Evolutionary conservation across 2,329 filamentous ascomycete species (phyloP), one percentile per base, ranked within the genome.

Genomic region (Dothistroma pini): DNA sequence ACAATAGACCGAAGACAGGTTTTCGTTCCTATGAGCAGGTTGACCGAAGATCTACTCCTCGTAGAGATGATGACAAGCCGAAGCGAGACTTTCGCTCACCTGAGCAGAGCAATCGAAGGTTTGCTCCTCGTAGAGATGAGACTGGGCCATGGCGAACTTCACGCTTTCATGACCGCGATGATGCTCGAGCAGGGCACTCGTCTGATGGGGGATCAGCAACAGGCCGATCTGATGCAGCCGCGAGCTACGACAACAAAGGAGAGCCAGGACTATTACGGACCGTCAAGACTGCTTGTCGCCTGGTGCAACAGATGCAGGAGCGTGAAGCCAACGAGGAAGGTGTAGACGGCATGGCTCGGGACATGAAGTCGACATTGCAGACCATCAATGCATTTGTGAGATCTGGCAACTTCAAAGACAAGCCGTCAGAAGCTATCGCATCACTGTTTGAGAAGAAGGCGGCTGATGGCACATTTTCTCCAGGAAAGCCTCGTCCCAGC

Each of bases 231-330:
- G 41, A 16, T 12, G 4, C 16, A 38, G 35, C 41, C 8, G 14
- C 41, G 16, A 4, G 41, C 14, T 19, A 3, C n/a, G 41, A n/a
- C 16, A n/a, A 44, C 8, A 44, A 19, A 19, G 41, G 14, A 19
- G 12, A 53, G 19, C 22, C 51, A 53, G 51, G 51, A 53, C 8
- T 53, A 11, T 2, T 53, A 31, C 25, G 31, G 31, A 35, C 56
- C 8, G 61, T 67, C 60, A 66, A 63, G 49, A 57, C 61, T 53
- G 65, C 65, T 16, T 66, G 61, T 44, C 63, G 59, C 34, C 60
- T 61, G 16, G 55, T 66, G 16, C 54, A 61, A 50, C 60, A 57
- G 29, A 60, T 67, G 25, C 65, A 64, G 53, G 56, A 66, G 34
- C 59, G 59, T 29, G 58, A 67, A 52, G 60, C 55, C 22, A 38